Percentiles rank a stretch among this genome's conserved stretches.
phyloP scores from a whole-genome alignment of 306 rosid species.

The Parietaria judaica region DNA sequence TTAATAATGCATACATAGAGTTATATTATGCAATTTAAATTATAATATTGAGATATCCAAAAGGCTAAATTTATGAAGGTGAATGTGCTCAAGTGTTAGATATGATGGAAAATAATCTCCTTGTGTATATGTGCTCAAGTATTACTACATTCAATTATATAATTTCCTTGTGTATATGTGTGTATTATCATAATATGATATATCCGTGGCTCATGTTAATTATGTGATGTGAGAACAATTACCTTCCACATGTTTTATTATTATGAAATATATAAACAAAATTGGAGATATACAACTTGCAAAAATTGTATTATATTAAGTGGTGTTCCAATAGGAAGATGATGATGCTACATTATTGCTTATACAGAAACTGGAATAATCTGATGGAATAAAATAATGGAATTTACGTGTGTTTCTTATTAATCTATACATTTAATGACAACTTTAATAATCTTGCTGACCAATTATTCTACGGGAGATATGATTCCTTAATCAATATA shows the following conservation, averaged over 20 bases:
- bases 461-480: constrained; percentile 27
- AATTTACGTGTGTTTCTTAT: neutral
- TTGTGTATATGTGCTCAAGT: too few species aligned
- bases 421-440: neutral
- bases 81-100: too few species aligned
- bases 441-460: neutral
- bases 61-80: too few species aligned
- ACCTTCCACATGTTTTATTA: neutral
- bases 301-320: neutral
- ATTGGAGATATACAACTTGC: neutral
- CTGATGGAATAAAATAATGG: neutral
- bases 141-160: too few species aligned
- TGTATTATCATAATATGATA: neutral
- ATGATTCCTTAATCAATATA: constrained; percentile 31
- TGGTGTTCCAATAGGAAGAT: neutral
- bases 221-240: neutral
- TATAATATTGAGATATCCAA: too few species aligned
- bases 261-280: neutral
- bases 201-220: neutral
- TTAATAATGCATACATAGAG: too few species aligned
- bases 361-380: neutral
- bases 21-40: too few species aligned
- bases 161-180: too few species aligned
- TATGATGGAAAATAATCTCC: too few species aligned
- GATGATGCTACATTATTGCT: constrained; percentile 5